These are phyloP conservation scores for Pistacia integerrima DNA, from an alignment of 345 rosid species.

Conservation along the genomic window DNA sequence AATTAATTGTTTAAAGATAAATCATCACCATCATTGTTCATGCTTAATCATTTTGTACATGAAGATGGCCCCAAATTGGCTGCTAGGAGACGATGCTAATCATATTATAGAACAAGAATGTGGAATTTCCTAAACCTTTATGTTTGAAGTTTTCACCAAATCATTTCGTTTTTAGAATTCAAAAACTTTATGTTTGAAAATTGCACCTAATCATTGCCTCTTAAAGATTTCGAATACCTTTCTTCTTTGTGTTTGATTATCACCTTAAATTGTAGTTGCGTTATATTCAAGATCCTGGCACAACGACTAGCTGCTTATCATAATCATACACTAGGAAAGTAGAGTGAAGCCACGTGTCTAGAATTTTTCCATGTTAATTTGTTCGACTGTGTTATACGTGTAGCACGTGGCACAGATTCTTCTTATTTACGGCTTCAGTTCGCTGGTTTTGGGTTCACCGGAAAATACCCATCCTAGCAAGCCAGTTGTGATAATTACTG, in stretches of 20 bases:
- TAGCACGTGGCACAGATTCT: constrained; percentile 15
- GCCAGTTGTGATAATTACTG: background rate
- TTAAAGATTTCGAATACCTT: background rate
- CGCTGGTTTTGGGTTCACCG: background rate
- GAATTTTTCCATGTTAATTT: background rate
- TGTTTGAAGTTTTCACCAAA: constrained; percentile 12
- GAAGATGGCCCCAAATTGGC: constrained; percentile 7
- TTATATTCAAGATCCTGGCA: background rate
- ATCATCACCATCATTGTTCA: constrained; percentile 11
- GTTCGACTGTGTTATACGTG: background rate
- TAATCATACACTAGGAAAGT: background rate
- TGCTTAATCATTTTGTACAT: constrained; percentile 10
- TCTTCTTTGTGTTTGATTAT: background rate
- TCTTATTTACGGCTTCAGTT: background rate
- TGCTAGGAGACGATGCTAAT: background rate
- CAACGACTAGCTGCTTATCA: background rate
- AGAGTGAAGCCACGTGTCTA: background rate
- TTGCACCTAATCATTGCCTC: constrained; percentile 4
- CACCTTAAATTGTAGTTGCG: background rate
- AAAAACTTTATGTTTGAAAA: background rate
- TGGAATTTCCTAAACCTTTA: background rate
- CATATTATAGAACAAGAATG: background rate
- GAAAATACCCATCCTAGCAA: background rate
- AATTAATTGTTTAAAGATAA: background rate
- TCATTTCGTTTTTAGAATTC: constrained; percentile 13